A percentile compares a stretch with the other conserved stretches of the same genome.
These are phyloP conservation scores for Umbellularia californica DNA, from an alignment of 164 flowering plant genomes.

Conservation along the genomic window DNA sequence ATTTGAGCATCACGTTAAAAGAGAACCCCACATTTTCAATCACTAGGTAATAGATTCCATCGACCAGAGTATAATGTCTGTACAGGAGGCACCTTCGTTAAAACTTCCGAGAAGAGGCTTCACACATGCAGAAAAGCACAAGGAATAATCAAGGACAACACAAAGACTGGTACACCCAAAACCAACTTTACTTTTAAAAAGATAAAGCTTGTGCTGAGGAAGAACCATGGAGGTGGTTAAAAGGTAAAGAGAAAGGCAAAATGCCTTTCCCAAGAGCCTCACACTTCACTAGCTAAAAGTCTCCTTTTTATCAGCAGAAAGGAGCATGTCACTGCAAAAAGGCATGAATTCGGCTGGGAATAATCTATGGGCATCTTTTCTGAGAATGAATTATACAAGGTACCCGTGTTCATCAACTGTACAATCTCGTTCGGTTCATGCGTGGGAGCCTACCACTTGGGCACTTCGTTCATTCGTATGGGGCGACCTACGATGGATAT, in stretches of 20 bases:
- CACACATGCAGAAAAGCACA: constrained; percentile 1
- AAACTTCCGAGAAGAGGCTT: background rate
- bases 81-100: background rate
- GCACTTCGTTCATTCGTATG: no score
- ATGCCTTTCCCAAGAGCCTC: constrained; percentile 4
- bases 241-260: background rate
- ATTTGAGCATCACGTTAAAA: background rate
- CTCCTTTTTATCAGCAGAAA: background rate
- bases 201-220: background rate
- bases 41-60: background rate
- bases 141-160: constrained; percentile 1
- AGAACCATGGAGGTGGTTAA: background rate
- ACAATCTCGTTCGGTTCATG: background rate
- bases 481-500: background rate
- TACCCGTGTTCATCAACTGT: background rate
- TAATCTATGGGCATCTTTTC: background rate
- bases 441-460: no score
- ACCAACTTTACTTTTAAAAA: background rate
- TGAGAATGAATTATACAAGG: background rate
- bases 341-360: background rate
- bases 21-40: background rate
- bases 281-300: constrained; percentile 1
- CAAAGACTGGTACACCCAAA: background rate
- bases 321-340: constrained; percentile 1
- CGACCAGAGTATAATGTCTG: background rate